Base-by-base conservation (phyloP, 108 stramenopile species). In the Aureococcus anophagefferens region DNA sequence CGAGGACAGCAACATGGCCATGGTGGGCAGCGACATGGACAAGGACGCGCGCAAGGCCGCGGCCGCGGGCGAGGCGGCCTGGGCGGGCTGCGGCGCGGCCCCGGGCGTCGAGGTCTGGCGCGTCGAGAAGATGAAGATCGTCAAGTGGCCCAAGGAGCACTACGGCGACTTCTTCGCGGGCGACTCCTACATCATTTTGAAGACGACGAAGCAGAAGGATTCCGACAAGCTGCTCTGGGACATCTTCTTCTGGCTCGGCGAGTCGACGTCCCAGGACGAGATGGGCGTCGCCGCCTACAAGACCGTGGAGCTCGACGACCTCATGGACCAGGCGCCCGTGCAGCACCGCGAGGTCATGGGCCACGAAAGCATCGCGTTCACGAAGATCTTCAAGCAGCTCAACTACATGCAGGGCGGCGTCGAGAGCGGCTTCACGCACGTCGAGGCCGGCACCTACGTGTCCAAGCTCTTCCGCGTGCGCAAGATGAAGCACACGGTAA, bases 281-380 rank as follows among this genome's bases (percentile, higher is more conserved):
- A 87, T 87, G 67, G 94, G 93, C 30, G 84, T 90, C 37, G 93
- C 93, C 0, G 96, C 90, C 7, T 89, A 86, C 83, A 94, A 94
- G 79, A 89, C 92, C 71, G 91, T 93, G 35, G 96, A 94, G 83
- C 85, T 90, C 62, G 96, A 96, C 76, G 92, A 94, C 44, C 67
- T 77, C 14, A 68, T 95, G 35, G 94, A 92, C 7, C 90, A 89
- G 14, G 80, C 73, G 21, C 81, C 93, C 21, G 83, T 95, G 31
- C 94, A 96, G 78, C 91, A 91, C 79, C 86, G 94, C 29, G 91
- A 96, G 75, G 76, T 88, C 0, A 83, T 93, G 78, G 92, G 93
- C 28, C 64, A 76, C 44, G 95, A 94, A 85, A 85, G 88, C 17
- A 63, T 66, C 35, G 71, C 76, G 30, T 96, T 96, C 75, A 62